These are phyloP conservation scores for Aegilops tauschii DNA, from an alignment of 176 grass and related monocot genomes.

Conservation along the genomic window DNA sequence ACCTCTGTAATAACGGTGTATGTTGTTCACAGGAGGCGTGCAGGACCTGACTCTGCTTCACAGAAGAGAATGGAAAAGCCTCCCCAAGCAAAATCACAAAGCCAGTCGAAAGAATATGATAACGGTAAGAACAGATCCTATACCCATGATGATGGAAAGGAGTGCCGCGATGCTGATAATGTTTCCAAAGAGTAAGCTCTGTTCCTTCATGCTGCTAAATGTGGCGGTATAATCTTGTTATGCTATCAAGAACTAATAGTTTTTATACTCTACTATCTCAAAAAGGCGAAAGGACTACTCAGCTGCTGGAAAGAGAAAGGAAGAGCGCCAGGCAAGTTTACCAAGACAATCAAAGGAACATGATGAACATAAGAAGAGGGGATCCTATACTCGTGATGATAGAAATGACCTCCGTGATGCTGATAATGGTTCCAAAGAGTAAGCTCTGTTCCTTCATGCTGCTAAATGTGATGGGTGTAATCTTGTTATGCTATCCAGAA, in stretches of 20 bases:
- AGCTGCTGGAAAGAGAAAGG: slow-evolving; percentile 54
- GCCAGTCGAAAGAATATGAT: not conserved
- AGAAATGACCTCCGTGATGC: slow-evolving; percentile 29
- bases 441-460: slow-evolving; percentile 27
- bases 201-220: slow-evolving; percentile 6
- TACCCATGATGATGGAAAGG: not conserved
- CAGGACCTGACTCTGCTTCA: slow-evolving; percentile 3
- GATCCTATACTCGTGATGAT: slow-evolving; percentile 39
- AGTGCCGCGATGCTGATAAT: not conserved
- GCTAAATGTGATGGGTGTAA: not conserved
- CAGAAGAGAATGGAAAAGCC: not conserved
- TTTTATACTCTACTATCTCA: slow-evolving; percentile 53
- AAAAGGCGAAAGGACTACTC: slow-evolving; percentile 51
- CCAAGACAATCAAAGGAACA: slow-evolving; percentile 36
- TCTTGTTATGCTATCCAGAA: not conserved
- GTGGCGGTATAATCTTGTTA: not conserved
- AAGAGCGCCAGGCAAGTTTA: slow-evolving; percentile 23
- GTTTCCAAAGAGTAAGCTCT: slow-evolving; percentile 8
- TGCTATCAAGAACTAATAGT: not conserved
- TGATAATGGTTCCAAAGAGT: slow-evolving; percentile 47
- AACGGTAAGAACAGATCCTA: not conserved
- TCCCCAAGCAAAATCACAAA: not conserved
- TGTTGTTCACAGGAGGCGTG: slow-evolving; percentile 9
- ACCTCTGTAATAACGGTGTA: not conserved
- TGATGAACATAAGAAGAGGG: slow-evolving; percentile 27